Evolutionary conservation across 495 filamentous ascomycete species (phyloP), one percentile per base, ranked within the genome.

Genomic region (Parmelia sp.): DNA sequence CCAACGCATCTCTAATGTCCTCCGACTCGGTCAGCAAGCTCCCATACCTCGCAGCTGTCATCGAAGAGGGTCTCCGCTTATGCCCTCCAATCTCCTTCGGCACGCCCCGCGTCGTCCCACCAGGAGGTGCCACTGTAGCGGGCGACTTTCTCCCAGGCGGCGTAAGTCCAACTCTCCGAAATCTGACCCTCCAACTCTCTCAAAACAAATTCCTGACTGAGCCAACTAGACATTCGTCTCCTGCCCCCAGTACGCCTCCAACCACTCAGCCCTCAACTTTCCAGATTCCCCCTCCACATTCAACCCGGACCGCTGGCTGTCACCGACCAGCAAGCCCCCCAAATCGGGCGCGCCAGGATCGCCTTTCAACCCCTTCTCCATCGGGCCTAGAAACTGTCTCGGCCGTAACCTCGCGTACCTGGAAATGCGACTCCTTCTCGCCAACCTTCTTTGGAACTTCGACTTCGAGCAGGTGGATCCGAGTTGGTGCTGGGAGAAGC

Each of bases 1-100:
- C 58, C 0, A 55, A 62, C 0, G 71, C 72, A 10, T 68, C 69
- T 0, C 74, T 73, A 12, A 79, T 78, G 62, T 71, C 40, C 11
- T 69, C 80, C 51, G 57, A 68, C 1, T 69, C 72, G 5, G 45
- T 79, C 2, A 68, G 71, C 63, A 64, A 68, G 10, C 64, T 84
- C 49, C 76, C 80, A 25, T 83, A 82, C 58, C 75, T 80, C 37
- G 73, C 75, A 14, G 76, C 75, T 0, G 79, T 81, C 55, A 74
- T 84, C 19, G 75, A 78, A 29, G 83, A 85, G 70, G 77, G 77
- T 0, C 72, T 85, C 27, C 79, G 83, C 8, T 65, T 84, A n/a
- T 80, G 78, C 59, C 79, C 80, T 0, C 79, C 82, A 3, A 75
- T 79, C 0, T 79, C 79, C 11, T 78, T 75, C 35, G 69, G 66